Evolutionary conservation across 179 eudicot genomes (phyloP).

Genomic region (Silene noctiflora): DNA sequence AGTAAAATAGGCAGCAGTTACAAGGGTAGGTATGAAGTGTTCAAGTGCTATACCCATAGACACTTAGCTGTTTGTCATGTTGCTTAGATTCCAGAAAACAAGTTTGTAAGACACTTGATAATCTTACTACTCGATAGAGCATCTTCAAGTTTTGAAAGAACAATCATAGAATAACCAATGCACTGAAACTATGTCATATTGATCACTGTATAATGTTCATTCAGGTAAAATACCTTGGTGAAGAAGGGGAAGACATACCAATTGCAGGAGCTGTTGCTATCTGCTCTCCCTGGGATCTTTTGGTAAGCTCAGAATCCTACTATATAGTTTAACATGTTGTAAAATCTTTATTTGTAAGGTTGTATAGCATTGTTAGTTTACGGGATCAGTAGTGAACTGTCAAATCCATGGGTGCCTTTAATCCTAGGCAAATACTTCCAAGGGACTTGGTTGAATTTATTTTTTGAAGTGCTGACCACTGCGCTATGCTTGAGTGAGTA

Average conservation of each 20-base stretch:
- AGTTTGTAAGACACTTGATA: not conserved
- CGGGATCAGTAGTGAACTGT: not conserved
- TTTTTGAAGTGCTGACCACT: not conserved
- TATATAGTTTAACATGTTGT: not conserved
- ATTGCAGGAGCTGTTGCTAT: constrained; percentile 90
- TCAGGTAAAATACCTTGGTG: constrained; percentile 94
- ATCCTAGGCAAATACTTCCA: not conserved
- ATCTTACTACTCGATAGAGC: not conserved
- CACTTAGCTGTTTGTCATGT: not conserved
- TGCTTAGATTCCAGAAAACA: not conserved
- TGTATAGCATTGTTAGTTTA: constrained; percentile 9
- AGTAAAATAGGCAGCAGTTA: no score
- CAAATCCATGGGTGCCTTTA: not conserved
- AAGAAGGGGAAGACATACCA: constrained; percentile 76
- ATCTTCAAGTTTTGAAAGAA: not conserved
- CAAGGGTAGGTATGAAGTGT: no score
- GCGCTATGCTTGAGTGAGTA: not conserved
- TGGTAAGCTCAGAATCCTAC: constrained; percentile 48
- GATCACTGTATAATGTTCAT: constrained; percentile 3
- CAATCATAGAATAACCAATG: not conserved
- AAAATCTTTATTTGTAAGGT: not conserved
- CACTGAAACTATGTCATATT: constrained; percentile 1
- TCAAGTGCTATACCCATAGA: no score
- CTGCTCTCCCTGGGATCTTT: constrained; percentile 96
- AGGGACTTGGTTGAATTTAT: not conserved